Conservation (phyloP, 78 protist genomes). For the Monocercomonoides exilis region DNA sequence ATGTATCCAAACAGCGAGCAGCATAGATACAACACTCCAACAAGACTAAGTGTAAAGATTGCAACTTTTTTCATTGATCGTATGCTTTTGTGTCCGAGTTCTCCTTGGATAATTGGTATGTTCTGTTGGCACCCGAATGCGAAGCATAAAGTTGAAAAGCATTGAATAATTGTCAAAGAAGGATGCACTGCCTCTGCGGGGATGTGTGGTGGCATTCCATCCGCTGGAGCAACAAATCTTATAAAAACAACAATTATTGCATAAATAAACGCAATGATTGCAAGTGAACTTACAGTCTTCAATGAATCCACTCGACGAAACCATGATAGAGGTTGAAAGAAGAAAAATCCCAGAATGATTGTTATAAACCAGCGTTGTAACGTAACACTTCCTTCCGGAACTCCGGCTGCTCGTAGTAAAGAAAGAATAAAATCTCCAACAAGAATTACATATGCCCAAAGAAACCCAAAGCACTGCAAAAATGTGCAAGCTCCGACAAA, state of each 20-base stretch:
- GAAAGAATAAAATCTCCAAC: not conserved
- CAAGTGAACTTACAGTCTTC: not conserved
- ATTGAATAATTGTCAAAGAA: not conserved
- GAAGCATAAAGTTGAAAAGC: not conserved
- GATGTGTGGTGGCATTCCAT: no score
- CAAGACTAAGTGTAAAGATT: not conserved
- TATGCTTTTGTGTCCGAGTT: not conserved
- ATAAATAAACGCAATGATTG: not conserved
- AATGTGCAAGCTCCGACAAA: not conserved
- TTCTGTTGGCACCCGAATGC: not conserved
- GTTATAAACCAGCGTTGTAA: not conserved
- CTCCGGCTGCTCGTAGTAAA: not conserved
- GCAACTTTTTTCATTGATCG: not conserved
- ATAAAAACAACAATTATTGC: not conserved
- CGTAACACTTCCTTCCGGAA: not conserved
- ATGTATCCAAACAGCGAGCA: not conserved
- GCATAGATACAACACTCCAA: not conserved
- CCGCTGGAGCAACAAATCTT: not conserved
- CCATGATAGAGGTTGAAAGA: not conserved
- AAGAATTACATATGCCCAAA: not conserved
- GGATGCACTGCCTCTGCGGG: no score
- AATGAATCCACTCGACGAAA: not conserved
- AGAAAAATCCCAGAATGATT: not conserved
- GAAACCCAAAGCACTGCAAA: not conserved
- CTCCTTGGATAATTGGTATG: not conserved